Base-by-base conservation (phyloP, 352 stramenopile species). In the Globisporangium carolinianum region DNA sequence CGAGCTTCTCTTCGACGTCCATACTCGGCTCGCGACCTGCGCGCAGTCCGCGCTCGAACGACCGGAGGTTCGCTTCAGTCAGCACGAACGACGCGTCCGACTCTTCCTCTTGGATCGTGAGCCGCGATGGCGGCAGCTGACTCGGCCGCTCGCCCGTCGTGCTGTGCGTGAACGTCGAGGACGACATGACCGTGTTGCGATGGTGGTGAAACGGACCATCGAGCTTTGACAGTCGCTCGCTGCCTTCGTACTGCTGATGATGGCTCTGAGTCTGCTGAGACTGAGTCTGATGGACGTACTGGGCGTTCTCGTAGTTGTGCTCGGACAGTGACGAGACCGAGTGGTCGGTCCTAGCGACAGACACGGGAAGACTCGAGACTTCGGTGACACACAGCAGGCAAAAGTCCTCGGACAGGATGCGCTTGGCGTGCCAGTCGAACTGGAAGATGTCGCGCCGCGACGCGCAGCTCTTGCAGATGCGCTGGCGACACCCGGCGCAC, bases 401-500 rank as follows among this genome's bases (percentile, higher is more conserved):
- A 18, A 65, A 65, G 32, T 56, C n/a, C 24, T 65, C 59, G 3
- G 32, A 52, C 18, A 65, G 5, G 10, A 60, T 41, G 18, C 46
- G 54, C 50, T 59, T 58, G 24, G 48, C 42, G 18, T 55, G 55
- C 55, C 50, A 58, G 56, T 66, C 61, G 32, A 46, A 52, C 39
- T 65, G 58, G 56, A 64, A 66, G 32, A 66, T 66, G 24, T 48
- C 41, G 35, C 56, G 61, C 14, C 41, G 18, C 11, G 55, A 53
- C 7, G 55, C 37, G 53, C 73, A 83, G 47, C 63, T 56, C 56
- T 69, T 74, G 60, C 73, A 83, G 11, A 76, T 68, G 35, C 57
- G 73, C 66, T 83, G 69, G 7, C 68, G 63, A 36, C 72, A 81
- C 18, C 65, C 70, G 10, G 67, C 56, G 48, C 72, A 81, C 39